Percentiles rank a stretch among this genome's conserved stretches.
Conservation (phyloP, 495 filamentous ascomycete genomes). For the Apodospora peruviana region DNA sequence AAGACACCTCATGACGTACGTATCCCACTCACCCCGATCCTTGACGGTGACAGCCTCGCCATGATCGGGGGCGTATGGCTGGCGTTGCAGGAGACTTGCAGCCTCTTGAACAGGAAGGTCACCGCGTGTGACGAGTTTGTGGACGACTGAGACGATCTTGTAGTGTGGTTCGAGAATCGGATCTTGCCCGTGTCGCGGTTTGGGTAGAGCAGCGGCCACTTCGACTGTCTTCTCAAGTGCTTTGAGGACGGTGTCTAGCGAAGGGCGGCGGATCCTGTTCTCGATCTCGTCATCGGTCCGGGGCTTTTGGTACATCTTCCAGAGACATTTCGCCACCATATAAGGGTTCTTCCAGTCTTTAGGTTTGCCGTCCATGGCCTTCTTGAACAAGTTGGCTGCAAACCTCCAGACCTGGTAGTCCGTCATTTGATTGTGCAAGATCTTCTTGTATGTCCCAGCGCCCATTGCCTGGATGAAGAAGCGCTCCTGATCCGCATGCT, state of each 20-base stretch:
- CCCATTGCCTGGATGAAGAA: slow-evolving; percentile 64
- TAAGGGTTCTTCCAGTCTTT: slow-evolving; percentile 88
- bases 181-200: slow-evolving; percentile 72
- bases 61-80: slow-evolving; percentile 36
- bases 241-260: slow-evolving; percentile 57
- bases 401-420: slow-evolving; percentile 81
- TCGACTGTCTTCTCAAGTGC: slow-evolving; percentile 66
- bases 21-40: slow-evolving; percentile 63
- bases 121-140: slow-evolving; percentile 66
- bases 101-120: slow-evolving; percentile 38
- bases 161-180: slow-evolving; percentile 94
- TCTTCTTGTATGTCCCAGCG: slow-evolving; percentile 67
- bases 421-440: slow-evolving; percentile 66
- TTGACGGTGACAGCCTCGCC: slow-evolving; percentile 31
- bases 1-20: slow-evolving; percentile 67
- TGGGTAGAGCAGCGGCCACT: slow-evolving; percentile 55
- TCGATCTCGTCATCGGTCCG: slow-evolving; percentile 46
- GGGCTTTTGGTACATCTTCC: slow-evolving; percentile 79
- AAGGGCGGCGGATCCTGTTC: slow-evolving; percentile 34
- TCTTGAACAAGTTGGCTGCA: slow-evolving; percentile 70
- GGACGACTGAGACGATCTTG: slow-evolving; percentile 80
- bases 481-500: slow-evolving; percentile 65
- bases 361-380: slow-evolving; percentile 66
- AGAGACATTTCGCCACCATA: slow-evolving; percentile 88
- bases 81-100: slow-evolving; percentile 38